Conservation (phyloP, 2,329 filamentous ascomycete species). For the Aspergillus arachidicola region DNA sequence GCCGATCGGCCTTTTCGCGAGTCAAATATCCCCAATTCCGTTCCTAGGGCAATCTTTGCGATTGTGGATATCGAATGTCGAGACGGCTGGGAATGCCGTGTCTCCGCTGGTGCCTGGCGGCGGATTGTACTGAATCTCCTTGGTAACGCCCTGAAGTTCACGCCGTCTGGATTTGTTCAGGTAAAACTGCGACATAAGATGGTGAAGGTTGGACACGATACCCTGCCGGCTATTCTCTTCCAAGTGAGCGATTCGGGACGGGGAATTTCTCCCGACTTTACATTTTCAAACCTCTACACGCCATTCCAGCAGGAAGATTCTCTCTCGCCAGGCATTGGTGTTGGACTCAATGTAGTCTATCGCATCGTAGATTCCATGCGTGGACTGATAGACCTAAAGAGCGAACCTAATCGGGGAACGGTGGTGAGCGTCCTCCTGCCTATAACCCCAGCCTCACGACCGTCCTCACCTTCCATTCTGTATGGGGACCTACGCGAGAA, state of each 20-base stretch:
- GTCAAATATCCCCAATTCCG: not conserved
- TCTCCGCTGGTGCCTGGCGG: not conserved
- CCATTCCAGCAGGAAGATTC: slow-evolving; percentile 15
- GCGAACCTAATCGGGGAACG: not conserved
- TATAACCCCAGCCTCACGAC: not conserved
- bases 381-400: slow-evolving; percentile 3
- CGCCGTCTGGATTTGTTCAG: not conserved
- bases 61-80: not conserved
- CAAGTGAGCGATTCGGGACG: not conserved
- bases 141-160: not conserved
- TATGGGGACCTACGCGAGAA: not conserved
- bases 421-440: not conserved
- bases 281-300: slow-evolving; percentile 5
- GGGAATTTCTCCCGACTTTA: not conserved
- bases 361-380: slow-evolving; percentile 9
- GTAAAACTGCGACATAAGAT: not conserved
- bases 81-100: not conserved
- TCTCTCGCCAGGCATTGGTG: slow-evolving; percentile 8
- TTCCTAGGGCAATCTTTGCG: not conserved
- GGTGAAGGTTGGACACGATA: not conserved
- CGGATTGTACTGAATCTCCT: not conserved
- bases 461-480: not conserved
- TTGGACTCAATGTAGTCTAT: slow-evolving; percentile 12
- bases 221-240: not conserved
- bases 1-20: not conserved